phyloP scores from a whole-genome alignment of 2,329 filamentous ascomycete species.

The Fonsecaea monophora region DNA sequence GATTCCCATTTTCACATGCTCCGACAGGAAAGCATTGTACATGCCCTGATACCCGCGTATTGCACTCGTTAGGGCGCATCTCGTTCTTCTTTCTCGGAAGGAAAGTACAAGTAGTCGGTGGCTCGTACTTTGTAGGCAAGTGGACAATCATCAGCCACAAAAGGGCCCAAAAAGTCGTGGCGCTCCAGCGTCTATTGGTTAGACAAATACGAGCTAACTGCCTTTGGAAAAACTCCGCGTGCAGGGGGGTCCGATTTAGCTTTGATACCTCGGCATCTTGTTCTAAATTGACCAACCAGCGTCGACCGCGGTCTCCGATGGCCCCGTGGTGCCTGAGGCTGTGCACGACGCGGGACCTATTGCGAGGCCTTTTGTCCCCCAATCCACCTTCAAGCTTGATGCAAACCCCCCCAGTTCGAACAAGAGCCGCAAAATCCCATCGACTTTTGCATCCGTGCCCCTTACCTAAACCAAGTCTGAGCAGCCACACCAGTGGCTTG shows the following conservation, averaged over 20 bases:
- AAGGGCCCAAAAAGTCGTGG: not conserved
- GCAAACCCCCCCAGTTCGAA: not conserved
- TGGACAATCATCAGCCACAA: no score
- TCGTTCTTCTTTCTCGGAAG: no score
- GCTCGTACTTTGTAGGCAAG: no score
- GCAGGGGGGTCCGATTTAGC: not conserved
- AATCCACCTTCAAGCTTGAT: not conserved
- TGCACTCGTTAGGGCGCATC: no score
- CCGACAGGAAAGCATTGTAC: no score
- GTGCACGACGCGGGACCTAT: not conserved
- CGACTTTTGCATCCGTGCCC: not conserved
- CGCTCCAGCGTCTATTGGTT: not conserved
- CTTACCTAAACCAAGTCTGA: not conserved
- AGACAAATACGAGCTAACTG: not conserved
- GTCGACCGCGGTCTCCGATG: not conserved
- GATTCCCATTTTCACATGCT: no score
- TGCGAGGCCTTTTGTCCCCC: constrained; percentile 9
- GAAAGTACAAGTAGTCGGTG: no score
- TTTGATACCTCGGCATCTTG: not conserved
- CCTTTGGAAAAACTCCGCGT: not conserved
- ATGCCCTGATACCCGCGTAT: no score
- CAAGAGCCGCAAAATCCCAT: not conserved
- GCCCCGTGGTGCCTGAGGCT: not conserved
- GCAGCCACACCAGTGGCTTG: constrained; percentile 3
- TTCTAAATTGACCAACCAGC: not conserved